These are phyloP conservation scores for Groenewaldozyma auringiensis DNA, from an alignment of 1,139 yeast genomes.

Conservation along the genomic window DNA sequence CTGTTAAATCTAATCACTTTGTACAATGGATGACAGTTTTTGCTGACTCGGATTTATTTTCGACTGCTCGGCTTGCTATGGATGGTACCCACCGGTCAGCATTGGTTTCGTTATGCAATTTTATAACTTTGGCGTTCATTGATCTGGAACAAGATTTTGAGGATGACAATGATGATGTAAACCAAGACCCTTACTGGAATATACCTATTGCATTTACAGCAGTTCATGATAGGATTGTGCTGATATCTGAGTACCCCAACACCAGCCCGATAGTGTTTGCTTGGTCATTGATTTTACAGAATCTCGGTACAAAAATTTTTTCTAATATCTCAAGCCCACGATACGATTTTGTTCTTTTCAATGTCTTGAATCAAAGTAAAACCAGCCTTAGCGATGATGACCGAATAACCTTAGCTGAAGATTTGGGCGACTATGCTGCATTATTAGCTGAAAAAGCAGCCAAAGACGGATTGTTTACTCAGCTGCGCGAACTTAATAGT, in stretches of 20 bases:
- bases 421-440: slow-evolving; percentile 17
- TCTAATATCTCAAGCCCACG: slow-evolving; percentile 36
- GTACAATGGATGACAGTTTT: slow-evolving; percentile 52
- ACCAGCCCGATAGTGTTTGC: slow-evolving; percentile 53
- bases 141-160: slow-evolving; percentile 28
- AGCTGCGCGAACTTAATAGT: slow-evolving; percentile 37
- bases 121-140: slow-evolving; percentile 26
- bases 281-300: slow-evolving; percentile 63
- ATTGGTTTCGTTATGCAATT: slow-evolving; percentile 19
- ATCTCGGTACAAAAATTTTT: no score
- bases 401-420: slow-evolving; percentile 2
- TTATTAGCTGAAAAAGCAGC: slow-evolving; percentile 35
- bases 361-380: slow-evolving; percentile 10
- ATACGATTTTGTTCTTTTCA: slow-evolving; percentile 24
- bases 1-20: slow-evolving; percentile 27
- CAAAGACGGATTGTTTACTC: slow-evolving; percentile 39
- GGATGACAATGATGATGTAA: background rate
- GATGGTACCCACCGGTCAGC: slow-evolving; percentile 37
- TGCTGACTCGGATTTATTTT: slow-evolving; percentile 38
- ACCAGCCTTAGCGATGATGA: background rate
- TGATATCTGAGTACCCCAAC: slow-evolving; percentile 21
- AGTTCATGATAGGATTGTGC: slow-evolving; percentile 32
- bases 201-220: slow-evolving; percentile 38
- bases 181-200: slow-evolving; percentile 34
- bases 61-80: slow-evolving; percentile 27